Conservation (phyloP, 1,284 basidiomycete genomes). For the Fomitopsis pinicola region DNA sequence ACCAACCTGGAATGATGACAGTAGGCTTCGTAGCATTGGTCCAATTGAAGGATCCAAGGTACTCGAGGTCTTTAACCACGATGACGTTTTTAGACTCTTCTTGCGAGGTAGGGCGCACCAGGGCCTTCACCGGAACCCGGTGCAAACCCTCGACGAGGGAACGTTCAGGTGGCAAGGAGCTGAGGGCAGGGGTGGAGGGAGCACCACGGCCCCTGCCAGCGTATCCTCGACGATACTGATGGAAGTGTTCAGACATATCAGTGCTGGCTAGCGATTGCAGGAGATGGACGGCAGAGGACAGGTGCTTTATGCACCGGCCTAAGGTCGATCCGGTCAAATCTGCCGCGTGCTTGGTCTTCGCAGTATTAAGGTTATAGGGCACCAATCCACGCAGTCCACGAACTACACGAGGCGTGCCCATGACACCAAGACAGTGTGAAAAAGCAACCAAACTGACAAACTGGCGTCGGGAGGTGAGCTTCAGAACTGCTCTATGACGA, state of each 20-base stretch:
- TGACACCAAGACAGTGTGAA: neutral
- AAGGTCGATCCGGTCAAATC: neutral
- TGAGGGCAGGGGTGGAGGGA: neutral
- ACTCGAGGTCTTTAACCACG: conserved; percentile 30
- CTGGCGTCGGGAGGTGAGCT: neutral
- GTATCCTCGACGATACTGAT: neutral
- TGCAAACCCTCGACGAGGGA: conserved; percentile 10
- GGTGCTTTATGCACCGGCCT: too few species aligned
- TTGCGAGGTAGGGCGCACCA: conserved; percentile 2
- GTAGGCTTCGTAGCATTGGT: conserved; percentile 36
- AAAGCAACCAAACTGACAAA: neutral
- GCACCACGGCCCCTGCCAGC: neutral
- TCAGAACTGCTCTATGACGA: neutral
- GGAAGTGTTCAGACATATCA: neutral
- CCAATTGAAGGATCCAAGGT: conserved; percentile 57
- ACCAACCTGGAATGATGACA: conserved; percentile 53
- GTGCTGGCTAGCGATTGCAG: too few species aligned
- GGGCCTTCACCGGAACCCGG: neutral
- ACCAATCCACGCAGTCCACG: neutral
- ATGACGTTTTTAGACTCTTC: neutral
- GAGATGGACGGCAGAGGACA: too few species aligned
- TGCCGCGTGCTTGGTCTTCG: neutral
- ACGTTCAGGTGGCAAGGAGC: conserved; percentile 9
- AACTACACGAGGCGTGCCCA: neutral
- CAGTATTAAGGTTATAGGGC: neutral